Conservation (phyloP, 176 grass and related monocot species). For the Stipa capillata region DNA sequence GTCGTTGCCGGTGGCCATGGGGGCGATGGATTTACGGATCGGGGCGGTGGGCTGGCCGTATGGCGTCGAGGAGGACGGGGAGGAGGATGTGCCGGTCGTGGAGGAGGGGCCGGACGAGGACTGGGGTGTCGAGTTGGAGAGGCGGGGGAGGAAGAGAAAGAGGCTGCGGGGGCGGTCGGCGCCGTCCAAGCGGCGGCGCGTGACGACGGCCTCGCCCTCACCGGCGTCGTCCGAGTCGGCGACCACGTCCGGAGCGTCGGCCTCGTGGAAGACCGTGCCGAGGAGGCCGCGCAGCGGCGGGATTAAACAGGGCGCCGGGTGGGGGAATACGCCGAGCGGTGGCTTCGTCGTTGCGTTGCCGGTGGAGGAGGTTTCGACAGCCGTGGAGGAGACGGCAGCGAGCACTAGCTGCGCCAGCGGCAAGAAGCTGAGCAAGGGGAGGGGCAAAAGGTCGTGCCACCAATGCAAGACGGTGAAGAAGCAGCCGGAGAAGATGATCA, state of each 20-base stretch:
- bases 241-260: background rate
- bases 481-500: background rate
- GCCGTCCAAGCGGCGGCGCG: conserved; percentile 1
- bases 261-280: background rate
- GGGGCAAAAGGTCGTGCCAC: conserved; percentile 34
- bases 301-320: background rate
- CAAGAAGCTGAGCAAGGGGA: background rate
- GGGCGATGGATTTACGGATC: background rate
- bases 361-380: background rate
- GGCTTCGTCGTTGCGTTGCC: background rate
- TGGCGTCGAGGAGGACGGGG: background rate
- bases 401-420: background rate
- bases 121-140: conserved; percentile 5
- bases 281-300: background rate
- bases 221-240: background rate
- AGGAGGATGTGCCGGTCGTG: background rate
- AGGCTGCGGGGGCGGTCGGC: background rate
- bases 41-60: background rate
- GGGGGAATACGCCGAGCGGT: too few relatives aligned
- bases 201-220: background rate
- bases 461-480: conserved; percentile 3
- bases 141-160: background rate
- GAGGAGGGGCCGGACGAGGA: background rate
- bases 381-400: background rate
- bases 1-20: conserved; percentile 17